Evolutionary conservation across 345 rosid genomes (phyloP).

Genomic region (Trapa bicornis): DNA sequence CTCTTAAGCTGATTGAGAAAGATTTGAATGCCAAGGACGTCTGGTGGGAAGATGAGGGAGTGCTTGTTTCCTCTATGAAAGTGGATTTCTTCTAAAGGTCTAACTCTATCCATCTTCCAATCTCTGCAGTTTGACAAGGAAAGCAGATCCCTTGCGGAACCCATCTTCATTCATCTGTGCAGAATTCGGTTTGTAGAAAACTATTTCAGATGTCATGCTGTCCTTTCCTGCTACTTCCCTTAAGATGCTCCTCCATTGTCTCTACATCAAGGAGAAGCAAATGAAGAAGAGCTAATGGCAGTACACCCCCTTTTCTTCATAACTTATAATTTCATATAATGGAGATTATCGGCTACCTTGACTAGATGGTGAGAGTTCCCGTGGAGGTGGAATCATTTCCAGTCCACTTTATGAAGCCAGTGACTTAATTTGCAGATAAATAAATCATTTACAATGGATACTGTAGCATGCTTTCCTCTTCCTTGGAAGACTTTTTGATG

Average conservation of each 20-base stretch:
- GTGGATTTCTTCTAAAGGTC: constrained; percentile 53
- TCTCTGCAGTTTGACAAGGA: not conserved
- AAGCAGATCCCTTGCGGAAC: not conserved
- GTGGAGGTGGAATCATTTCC: not conserved
- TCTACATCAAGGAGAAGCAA: not conserved
- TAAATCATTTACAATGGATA: no score
- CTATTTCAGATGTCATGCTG: not conserved
- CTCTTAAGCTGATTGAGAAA: constrained; percentile 37
- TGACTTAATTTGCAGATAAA: no score
- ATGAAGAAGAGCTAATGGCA: not conserved
- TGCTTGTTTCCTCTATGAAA: constrained; percentile 45
- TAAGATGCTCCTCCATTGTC: not conserved
- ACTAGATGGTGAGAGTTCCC: not conserved
- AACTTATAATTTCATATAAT: not conserved
- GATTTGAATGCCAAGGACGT: constrained; percentile 50
- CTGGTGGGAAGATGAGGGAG: constrained; percentile 79
- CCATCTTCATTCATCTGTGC: not conserved
- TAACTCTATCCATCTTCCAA: not conserved
- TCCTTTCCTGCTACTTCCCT: not conserved
- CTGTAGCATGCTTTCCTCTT: no score
- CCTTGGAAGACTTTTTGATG: no score
- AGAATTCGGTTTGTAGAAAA: no score
- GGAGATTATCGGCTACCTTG: not conserved
- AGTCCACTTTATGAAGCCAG: not conserved
- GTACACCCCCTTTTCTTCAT: no score